A percentile compares a stretch with the other conserved stretches of the same genome.
Evolutionary conservation across 1,139 yeast species (phyloP).

Genomic region (Candida sp.): DNA sequence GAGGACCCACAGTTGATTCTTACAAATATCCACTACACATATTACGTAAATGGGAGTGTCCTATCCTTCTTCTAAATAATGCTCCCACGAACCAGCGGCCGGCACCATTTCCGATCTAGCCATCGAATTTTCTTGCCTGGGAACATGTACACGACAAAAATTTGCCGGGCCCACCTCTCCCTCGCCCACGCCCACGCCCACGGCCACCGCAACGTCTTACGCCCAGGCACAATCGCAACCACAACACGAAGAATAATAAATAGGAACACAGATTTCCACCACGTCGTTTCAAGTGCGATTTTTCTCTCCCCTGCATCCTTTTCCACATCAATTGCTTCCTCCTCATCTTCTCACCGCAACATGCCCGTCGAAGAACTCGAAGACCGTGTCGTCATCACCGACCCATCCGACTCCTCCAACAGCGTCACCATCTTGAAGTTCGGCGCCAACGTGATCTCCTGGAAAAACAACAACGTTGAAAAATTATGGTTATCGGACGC

Average conservation of each 20-base stretch:
- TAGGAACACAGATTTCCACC: slow-evolving; percentile 1
- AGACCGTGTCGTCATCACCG: slow-evolving; percentile 63
- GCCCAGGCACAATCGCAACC: too few relatives aligned
- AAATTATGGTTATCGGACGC: slow-evolving; percentile 67
- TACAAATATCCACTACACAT: neutral
- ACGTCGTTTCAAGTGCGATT: neutral
- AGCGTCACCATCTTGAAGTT: slow-evolving; percentile 71
- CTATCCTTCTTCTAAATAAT: too few relatives aligned
- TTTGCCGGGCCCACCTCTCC: too few relatives aligned
- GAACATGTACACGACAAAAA: neutral
- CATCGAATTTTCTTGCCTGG: neutral
- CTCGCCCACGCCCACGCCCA: too few relatives aligned
- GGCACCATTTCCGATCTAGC: neutral
- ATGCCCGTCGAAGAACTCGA: slow-evolving; percentile 72
- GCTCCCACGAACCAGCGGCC: neutral
- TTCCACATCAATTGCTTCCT: neutral
- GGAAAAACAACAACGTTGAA: slow-evolving; percentile 73
- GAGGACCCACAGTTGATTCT: neutral
- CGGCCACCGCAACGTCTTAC: too few relatives aligned
- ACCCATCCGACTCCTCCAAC: slow-evolving; percentile 56
- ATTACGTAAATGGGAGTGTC: too few relatives aligned
- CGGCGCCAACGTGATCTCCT: slow-evolving; percentile 89
- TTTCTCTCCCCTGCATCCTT: neutral
- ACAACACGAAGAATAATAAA: neutral
- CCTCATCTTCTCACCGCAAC: too few relatives aligned